Evolutionary conservation across 164 flowering plant species (phyloP), one percentile per base, ranked within the genome.

Genomic region (Houttuynia cordata): DNA sequence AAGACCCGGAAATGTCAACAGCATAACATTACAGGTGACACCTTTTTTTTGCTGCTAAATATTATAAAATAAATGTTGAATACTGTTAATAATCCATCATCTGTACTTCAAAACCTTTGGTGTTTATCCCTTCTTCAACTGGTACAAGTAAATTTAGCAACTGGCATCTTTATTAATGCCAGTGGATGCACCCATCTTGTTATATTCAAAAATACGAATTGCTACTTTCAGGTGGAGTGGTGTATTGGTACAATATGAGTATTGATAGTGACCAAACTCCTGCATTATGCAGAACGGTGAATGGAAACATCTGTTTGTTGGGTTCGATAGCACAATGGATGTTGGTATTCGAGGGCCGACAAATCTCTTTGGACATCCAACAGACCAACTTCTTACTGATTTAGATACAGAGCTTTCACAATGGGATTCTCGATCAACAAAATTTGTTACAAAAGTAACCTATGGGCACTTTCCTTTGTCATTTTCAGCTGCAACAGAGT

Each of bases 381-480:
- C 94, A 49, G 96, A 90, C 39, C 53, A 81, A 66, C 73, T 93
- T 24, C 74, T 90, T 24, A 54, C 45, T 51, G 85, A 87, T 25
- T 39, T 93, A 45, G 93, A 81, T 63, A 49, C 77, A 30, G 83
- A 86, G 67, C 91, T 93, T 39, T 82, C 88, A 39, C 88, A 82
- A 68, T 88, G 94, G 96, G 80, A 86, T 74, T 74, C 78, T 62
- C 70, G 69, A 59, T 62, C 81, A 42, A 57, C 64, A 18, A 67
- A 73, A 57, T 79, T 78, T 37, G 74, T 86, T 21, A 86, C 85
- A 30, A 93, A 93, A 71, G 73, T 93, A 34, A 53, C 92, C 54
- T 93, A 84, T 68, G 99, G 99, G 56, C 99, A 93, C 76, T 93
- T 88, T 70, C 96, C 99, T 15, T 74, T 90, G 49, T 93, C 99